Base-by-base conservation (phyloP, 805 yeast species). In the Debaryomyces castellii region DNA sequence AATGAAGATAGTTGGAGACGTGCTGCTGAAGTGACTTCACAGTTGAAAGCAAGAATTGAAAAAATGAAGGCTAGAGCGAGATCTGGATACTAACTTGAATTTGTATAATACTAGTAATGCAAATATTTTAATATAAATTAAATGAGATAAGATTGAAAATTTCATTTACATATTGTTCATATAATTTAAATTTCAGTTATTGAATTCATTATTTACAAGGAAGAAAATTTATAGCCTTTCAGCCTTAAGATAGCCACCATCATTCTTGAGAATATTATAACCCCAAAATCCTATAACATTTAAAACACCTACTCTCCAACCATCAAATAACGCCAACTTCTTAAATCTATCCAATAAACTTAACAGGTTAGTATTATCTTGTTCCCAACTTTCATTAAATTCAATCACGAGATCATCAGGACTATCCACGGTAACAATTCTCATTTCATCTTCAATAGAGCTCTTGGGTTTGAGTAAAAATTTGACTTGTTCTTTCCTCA, bases 21-120 rank as follows among this genome's bases (percentile, higher is more conserved):
- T 40, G 96, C 97, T 0, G 91, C 94, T 0, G 96, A 87, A 54
- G 95, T 89, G 10, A 90, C 97, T 0, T 79, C 82, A 3, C 92
- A 87, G 62, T 77, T 90, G 58, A 87, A 85, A 61, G 95, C 90
- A 0, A 71, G 97, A 55, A 90, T 90, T 38, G 95, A 88, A 64
- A 84, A 85, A 63, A 89, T 90, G 96, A 87, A 87, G 59, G 88
- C 88, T 10, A 74, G 85, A 39, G 62, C 73, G 16, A 52, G 67
- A 30, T 37, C 40, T 4, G 47, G 47, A 6, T 35, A 35, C 23
- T 35, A 12, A 35, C 20, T 35, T 20, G 22, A 35, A 14, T 18
- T 20, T 12, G 5, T 30, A 14, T 9, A 16, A 30, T 14, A n/a
- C n/a, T n/a, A n/a, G n/a, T n/a, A n/a, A n/a, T n/a, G n/a, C n/a